These are phyloP conservation scores for Cladophialophora immunda DNA, from an alignment of 2,329 filamentous ascomycete species.

Conservation along the genomic window DNA sequence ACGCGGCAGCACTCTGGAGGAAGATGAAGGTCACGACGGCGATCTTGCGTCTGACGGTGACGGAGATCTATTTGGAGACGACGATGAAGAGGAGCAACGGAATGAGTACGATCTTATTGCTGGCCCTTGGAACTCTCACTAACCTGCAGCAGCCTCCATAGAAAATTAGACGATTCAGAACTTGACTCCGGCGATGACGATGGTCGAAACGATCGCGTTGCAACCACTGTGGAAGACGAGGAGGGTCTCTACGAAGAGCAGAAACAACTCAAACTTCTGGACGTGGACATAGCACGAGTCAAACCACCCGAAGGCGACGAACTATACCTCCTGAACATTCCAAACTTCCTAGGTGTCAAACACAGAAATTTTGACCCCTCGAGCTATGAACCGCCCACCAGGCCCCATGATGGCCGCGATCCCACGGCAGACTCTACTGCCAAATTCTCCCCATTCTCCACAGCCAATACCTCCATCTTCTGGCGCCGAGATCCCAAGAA, in stretches of 20 bases:
- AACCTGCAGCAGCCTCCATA: constrained; percentile 42
- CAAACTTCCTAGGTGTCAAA: constrained; percentile 68
- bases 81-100: constrained; percentile 48
- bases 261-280: constrained; percentile 51
- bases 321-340: constrained; percentile 71
- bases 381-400: constrained; percentile 66
- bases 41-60: constrained; percentile 45
- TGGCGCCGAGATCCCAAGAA: constrained; percentile 72
- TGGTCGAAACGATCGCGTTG: constrained; percentile 62
- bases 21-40: constrained; percentile 43
- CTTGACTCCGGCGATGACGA: constrained; percentile 71
- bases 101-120: constrained; percentile 25
- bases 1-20: constrained; percentile 14
- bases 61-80: constrained; percentile 57
- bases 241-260: constrained; percentile 54
- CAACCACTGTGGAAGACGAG: constrained; percentile 54
- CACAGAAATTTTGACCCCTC: constrained; percentile 68
- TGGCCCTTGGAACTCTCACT: constrained; percentile 10
- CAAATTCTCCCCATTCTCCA: constrained; percentile 67
- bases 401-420: constrained; percentile 59
- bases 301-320: constrained; percentile 66
- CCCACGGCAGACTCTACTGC: constrained; percentile 50
- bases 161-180: constrained; percentile 67
- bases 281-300: constrained; percentile 59
- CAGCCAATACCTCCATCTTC: constrained; percentile 70